These are phyloP conservation scores for Cladorrhinum sp. DNA, from an alignment of 2,329 filamentous ascomycete genomes.

Conservation along the genomic window DNA sequence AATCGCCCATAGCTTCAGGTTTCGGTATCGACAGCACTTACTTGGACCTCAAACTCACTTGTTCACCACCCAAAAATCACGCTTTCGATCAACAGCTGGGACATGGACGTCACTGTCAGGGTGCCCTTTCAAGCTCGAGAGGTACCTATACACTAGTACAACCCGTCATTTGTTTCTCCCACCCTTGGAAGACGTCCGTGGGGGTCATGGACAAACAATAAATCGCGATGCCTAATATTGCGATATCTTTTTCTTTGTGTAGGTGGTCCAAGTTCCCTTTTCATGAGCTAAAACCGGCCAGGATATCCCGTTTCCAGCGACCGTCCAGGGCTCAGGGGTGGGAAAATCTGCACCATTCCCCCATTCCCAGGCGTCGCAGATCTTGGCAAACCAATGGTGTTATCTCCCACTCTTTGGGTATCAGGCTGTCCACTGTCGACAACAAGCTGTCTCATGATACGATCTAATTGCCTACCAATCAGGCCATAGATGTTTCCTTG, in stretches of 20 bases:
- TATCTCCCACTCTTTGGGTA: background rate
- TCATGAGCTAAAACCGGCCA: background rate
- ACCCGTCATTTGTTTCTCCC: background rate
- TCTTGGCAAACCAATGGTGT: background rate
- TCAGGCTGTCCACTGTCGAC: background rate
- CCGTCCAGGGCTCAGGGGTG: background rate
- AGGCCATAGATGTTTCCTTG: slow-evolving; percentile 2
- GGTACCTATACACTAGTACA: too few species aligned
- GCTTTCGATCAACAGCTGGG: too few species aligned
- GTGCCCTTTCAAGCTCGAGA: too few species aligned
- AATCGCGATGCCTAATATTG: background rate
- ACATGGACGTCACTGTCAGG: background rate
- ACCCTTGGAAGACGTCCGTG: background rate
- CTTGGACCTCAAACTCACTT: too few species aligned
- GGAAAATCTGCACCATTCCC: too few species aligned
- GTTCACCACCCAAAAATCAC: too few species aligned
- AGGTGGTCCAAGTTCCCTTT: background rate
- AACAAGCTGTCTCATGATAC: slow-evolving; percentile 5
- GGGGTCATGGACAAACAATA: background rate
- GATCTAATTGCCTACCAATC: slow-evolving; percentile 10
- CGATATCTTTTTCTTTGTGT: background rate
- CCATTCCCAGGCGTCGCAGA: background rate
- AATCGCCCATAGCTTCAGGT: too few species aligned
- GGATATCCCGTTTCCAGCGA: background rate
- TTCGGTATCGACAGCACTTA: too few species aligned